Base-by-base conservation (phyloP, 257 asterid species). In the Salvia splendens region DNA sequence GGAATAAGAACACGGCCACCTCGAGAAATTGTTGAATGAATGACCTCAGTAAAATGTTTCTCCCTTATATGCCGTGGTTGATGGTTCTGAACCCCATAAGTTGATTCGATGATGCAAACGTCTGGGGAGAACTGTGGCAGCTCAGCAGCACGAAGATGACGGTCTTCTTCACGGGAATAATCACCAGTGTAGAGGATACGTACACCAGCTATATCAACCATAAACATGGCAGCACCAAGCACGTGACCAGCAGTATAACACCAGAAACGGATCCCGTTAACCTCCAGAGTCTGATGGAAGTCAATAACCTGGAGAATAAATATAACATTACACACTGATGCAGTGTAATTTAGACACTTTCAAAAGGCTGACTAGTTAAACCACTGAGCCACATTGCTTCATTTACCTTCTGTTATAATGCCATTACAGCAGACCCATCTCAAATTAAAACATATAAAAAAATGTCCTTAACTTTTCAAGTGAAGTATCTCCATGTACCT, bases 161-260 rank as follows among this genome's bases (percentile, higher is more conserved):
- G 84, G 75, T 94, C 99, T 75, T 91, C 97, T 77, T 94, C 99
- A 6, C 97, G 89, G 12, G 97, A 94, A 71, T 91, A 94, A 81
- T 94, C 99, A 60, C 99, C 97, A 4, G 99, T 94, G 69, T 94
- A 94, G 71, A 94, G 99, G 64, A 94, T 91, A 40, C 95, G 92
- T 5, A 91, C 96, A 43, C 97, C 97, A 61, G 99, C 99, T 80
- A 94, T 94, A 75, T 91, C 97, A 12, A 94, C 99, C 99, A 91
- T 88, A 75, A 94, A 94, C 99, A 94, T 94, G 76, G 99, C 97
- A 64, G 99, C 99, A 72, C 99, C 99, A 64, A 94, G 99, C 47
- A 94, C 99, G 65, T 94, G 99, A 15, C 99, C 98, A 11, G 99
- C 99, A 33, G 99, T 94, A 56, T 94, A 94, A 77, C 99, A 91